These are phyloP conservation scores for Metschnikowia sp. DNA, from an alignment of 805 yeast species.

Conservation along the genomic window DNA sequence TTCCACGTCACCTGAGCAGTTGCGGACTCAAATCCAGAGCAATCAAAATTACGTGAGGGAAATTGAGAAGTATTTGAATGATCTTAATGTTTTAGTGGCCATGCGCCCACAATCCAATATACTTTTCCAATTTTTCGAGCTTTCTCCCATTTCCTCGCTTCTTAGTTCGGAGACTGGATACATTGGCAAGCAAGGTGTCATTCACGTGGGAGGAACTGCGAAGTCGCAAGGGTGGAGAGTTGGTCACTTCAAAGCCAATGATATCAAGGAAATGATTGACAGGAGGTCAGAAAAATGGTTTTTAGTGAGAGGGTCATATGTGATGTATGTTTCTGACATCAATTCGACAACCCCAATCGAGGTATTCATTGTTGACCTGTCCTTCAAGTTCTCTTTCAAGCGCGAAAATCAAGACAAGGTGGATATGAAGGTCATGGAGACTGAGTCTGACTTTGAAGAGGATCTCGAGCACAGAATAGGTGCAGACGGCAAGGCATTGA, in stretches of 20 bases:
- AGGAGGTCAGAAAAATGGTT: constrained; percentile 94
- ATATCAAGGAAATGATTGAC: constrained; percentile 79
- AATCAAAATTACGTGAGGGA: constrained; percentile 41
- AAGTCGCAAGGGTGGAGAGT: constrained; percentile 94
- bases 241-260: constrained; percentile 77
- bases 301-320: constrained; percentile 76
- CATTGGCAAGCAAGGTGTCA: constrained; percentile 85
- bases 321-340: constrained; percentile 82
- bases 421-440: constrained; percentile 26
- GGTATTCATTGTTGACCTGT: constrained; percentile 81
- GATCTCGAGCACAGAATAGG: constrained; percentile 25
- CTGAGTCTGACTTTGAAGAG: constrained; percentile 46
- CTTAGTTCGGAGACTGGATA: constrained; percentile 77
- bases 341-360: constrained; percentile 86
- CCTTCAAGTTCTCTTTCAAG: constrained; percentile 56
- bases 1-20: constrained; percentile 31
- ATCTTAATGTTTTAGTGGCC: constrained; percentile 54
- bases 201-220: constrained; percentile 79
- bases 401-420: constrained; percentile 29
- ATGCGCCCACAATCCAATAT: constrained; percentile 80
- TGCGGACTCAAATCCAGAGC: constrained; percentile 21
- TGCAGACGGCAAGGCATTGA: constrained; percentile 18
- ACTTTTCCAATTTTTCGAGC: constrained; percentile 81
- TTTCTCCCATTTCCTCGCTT: constrained; percentile 83
- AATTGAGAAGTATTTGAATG: constrained; percentile 66